Percentiles rank a stretch among this genome's conserved stretches.
These are phyloP conservation scores for Tylopilus orsonianus DNA, from an alignment of 1,284 basidiomycete genomes.

Conservation along the genomic window DNA sequence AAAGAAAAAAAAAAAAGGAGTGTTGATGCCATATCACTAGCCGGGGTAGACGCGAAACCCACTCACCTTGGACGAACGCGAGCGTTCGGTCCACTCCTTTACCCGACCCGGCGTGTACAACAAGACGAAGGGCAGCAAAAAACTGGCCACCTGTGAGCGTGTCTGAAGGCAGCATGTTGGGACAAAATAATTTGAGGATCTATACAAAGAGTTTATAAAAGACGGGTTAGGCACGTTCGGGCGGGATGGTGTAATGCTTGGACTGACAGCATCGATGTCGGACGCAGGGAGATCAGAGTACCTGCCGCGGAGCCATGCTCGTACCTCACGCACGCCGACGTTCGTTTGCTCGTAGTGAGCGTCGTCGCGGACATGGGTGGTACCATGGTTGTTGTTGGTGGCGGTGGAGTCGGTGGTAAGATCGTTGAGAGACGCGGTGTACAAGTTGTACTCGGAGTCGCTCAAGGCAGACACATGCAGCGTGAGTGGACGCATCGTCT, in stretches of 20 bases:
- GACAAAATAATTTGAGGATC: conserved; percentile 65
- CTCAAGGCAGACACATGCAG: conserved; percentile 74
- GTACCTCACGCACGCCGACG: conserved; percentile 61
- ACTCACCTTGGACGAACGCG: conserved; percentile 70
- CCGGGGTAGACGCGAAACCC: background rate
- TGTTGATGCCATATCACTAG: background rate
- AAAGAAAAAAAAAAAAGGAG: background rate
- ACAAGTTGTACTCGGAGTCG: conserved; percentile 65
- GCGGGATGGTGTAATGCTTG: background rate
- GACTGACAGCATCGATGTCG: conserved; percentile 58
- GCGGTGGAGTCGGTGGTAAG: conserved; percentile 42
- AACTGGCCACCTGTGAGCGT: conserved; percentile 66
- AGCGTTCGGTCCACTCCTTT: conserved; percentile 57
- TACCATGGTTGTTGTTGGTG: conserved; percentile 7
- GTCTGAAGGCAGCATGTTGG: conserved; percentile 50
- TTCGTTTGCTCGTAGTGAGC: conserved; percentile 49
- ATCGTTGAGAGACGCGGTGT: conserved; percentile 59
- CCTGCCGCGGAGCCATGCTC: conserved; percentile 73
- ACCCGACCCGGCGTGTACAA: conserved; percentile 60
- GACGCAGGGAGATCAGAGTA: conserved; percentile 51
- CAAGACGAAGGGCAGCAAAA: conserved; percentile 67
- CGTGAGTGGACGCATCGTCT: conserved; percentile 51
- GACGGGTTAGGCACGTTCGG: background rate
- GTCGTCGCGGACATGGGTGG: conserved; percentile 37
- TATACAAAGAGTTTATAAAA: conserved; percentile 28